Conservation (phyloP, 1,284 basidiomycete species). For the Ceraceosorus guamensis region DNA sequence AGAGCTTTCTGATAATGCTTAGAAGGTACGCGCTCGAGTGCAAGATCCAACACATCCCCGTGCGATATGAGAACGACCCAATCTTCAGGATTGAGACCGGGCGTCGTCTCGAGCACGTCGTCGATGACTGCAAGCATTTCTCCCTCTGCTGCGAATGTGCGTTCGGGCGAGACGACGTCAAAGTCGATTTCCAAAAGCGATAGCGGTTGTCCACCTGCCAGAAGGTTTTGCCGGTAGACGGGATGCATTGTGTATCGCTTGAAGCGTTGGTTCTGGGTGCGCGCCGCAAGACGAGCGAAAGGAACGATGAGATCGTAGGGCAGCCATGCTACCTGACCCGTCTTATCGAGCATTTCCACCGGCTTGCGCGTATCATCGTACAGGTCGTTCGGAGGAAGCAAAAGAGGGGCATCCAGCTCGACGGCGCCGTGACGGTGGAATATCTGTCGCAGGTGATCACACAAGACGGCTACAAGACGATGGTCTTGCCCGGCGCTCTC, state of each 20-base stretch:
- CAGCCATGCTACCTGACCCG: conserved; percentile 46
- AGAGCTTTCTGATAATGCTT: conserved; percentile 2
- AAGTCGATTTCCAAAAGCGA: conserved; percentile 45
- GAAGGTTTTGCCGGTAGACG: conserved; percentile 46
- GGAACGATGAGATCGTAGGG: conserved; percentile 57
- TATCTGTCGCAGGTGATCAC: conserved; percentile 66
- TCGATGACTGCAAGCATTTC: conserved; percentile 42
- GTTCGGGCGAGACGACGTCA: conserved; percentile 47
- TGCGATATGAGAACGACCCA: conserved; percentile 47
- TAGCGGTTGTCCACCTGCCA: conserved; percentile 48
- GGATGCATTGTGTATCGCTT: conserved; percentile 74
- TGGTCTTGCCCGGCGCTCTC: conserved; percentile 59
- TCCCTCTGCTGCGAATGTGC: conserved; percentile 45
- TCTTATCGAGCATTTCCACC: conserved; percentile 68
- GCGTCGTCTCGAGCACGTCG: conserved; percentile 42
- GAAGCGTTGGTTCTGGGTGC: conserved; percentile 66
- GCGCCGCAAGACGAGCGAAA: conserved; percentile 76
- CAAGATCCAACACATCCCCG: conserved; percentile 26
- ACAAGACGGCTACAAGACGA: conserved; percentile 66
- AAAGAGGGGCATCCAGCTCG: conserved; percentile 70
- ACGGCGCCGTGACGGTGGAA: conserved; percentile 85
- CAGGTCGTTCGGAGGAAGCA: conserved; percentile 63
- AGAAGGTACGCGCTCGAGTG: conserved; percentile 42
- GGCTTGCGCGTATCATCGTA: conserved; percentile 75
- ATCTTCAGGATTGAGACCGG: conserved; percentile 33